Evolutionary conservation across 768 basidiomycete genomes (phyloP).

Genomic region (Clathrus columnatus): DNA sequence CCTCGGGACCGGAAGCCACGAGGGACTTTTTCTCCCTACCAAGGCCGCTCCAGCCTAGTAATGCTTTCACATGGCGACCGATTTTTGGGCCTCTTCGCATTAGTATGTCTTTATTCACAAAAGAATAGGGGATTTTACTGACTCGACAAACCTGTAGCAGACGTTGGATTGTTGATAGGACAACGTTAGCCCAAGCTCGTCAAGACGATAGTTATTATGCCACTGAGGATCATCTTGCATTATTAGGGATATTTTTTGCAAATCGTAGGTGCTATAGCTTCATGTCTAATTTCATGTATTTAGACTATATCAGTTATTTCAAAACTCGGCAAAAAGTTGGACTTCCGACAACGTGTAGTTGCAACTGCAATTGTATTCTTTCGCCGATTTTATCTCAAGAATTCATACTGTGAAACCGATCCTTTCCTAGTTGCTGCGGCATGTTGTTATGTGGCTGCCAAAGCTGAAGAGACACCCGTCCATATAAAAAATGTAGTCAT

Average conservation of each 20-base stretch:
- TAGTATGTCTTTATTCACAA: constrained; percentile 48
- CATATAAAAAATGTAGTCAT: constrained; percentile 89
- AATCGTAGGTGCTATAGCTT: constrained; percentile 41
- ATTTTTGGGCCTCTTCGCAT: constrained; percentile 91
- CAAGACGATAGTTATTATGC: constrained; percentile 71
- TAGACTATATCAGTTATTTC: constrained; percentile 52
- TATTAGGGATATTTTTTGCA: constrained; percentile 82
- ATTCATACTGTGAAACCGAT: constrained; percentile 91
- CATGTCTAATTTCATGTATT: not conserved
- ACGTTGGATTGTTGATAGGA: constrained; percentile 84
- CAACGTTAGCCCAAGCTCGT: constrained; percentile 65
- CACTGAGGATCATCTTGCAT: constrained; percentile 67
- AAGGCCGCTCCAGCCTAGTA: too few relatives aligned
- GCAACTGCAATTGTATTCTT: constrained; percentile 95
- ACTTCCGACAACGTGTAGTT: constrained; percentile 80
- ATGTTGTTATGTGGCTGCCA: constrained; percentile 93
- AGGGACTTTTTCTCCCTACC: too few relatives aligned
- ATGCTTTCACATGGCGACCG: constrained; percentile 78
- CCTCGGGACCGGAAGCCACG: too few relatives aligned
- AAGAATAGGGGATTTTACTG: too few relatives aligned
- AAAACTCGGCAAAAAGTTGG: constrained; percentile 76
- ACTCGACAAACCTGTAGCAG: too few relatives aligned
- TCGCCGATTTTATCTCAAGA: constrained; percentile 94
- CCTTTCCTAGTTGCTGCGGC: constrained; percentile 88
- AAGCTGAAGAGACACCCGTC: constrained; percentile 92